Conservation (phyloP, 305 asterid genomes). For the Rubia peregrina region DNA sequence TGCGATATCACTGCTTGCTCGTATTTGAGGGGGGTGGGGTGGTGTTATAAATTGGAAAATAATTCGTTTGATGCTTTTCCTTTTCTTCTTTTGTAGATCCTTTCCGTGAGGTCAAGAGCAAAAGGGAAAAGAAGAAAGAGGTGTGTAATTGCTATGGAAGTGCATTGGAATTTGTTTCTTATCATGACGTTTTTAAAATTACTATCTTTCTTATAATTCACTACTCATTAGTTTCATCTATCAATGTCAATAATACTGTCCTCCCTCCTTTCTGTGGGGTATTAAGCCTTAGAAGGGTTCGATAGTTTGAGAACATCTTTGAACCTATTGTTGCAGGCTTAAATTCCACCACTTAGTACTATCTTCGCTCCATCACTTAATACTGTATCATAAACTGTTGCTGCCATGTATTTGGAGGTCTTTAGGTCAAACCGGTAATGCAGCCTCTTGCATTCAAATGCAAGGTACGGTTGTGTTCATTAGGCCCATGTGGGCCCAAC, state of each 20-base stretch:
- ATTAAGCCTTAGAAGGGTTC: not conserved
- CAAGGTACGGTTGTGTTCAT: no score
- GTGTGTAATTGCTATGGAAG: slow-evolving; percentile 34
- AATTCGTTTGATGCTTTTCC: slow-evolving; percentile 18
- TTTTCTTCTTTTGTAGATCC: slow-evolving; percentile 52
- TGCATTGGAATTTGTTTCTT: not conserved
- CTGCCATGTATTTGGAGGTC: not conserved
- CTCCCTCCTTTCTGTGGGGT: not conserved
- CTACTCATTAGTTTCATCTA: not conserved
- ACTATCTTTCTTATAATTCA: not conserved
- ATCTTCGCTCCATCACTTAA: not conserved
- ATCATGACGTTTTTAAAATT: not conserved
- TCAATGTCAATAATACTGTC: not conserved
- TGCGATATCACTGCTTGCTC: not conserved
- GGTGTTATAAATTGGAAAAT: slow-evolving; percentile 13
- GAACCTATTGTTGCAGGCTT: not conserved
- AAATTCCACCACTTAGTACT: not conserved
- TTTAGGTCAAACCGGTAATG: no score
- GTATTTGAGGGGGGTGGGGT: not conserved
- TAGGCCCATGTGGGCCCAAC: no score
- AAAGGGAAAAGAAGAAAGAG: slow-evolving; percentile 93
- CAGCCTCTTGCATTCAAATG: no score
- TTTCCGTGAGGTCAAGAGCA: slow-evolving; percentile 95
- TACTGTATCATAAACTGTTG: not conserved
- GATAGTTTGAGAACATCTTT: not conserved